A percentile compares a stretch with the other conserved stretches of the same genome.
phyloP scores from a whole-genome alignment of 441 rosid genomes.

The Francoa sonchifolia region DNA sequence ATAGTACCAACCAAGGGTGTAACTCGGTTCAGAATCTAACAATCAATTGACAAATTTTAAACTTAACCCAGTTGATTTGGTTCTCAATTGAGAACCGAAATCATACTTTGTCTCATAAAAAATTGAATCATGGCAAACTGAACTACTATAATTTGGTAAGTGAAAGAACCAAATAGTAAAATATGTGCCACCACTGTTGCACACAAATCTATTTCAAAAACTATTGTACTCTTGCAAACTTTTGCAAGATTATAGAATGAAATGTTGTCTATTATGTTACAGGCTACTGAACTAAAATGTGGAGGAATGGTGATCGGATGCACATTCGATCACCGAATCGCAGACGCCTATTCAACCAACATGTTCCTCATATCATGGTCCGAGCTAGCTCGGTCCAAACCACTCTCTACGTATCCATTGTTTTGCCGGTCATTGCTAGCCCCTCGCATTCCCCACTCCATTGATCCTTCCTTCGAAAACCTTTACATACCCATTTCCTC shows the following conservation, averaged over 20 bases:
- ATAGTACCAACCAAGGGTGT: too few species aligned
- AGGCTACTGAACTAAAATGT: slow-evolving; percentile 56
- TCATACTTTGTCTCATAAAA: too few species aligned
- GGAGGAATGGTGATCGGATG: slow-evolving; percentile 63
- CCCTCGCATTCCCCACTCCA: slow-evolving; percentile 39
- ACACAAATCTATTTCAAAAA: background rate
- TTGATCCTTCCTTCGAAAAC: slow-evolving; percentile 28
- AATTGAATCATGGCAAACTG: too few species aligned
- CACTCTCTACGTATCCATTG: slow-evolving; percentile 33
- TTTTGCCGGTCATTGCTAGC: slow-evolving; percentile 54
- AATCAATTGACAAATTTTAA: too few species aligned
- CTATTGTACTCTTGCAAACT: too few species aligned
- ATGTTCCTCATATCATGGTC: slow-evolving; percentile 75
- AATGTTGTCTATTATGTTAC: background rate
- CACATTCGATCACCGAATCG: slow-evolving; percentile 72
- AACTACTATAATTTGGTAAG: too few species aligned
- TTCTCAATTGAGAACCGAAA: too few species aligned
- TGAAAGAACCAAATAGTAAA: too few species aligned
- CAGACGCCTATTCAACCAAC: slow-evolving; percentile 65
- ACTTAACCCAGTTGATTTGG: too few species aligned
- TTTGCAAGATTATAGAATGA: too few species aligned
- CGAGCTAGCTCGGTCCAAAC: slow-evolving; percentile 30
- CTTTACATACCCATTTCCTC: slow-evolving; percentile 41
- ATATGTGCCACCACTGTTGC: too few species aligned
- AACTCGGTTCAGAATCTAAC: too few species aligned